Base-by-base conservation (phyloP, 495 filamentous ascomycete genomes). In the Gamarada debralockiae region DNA sequence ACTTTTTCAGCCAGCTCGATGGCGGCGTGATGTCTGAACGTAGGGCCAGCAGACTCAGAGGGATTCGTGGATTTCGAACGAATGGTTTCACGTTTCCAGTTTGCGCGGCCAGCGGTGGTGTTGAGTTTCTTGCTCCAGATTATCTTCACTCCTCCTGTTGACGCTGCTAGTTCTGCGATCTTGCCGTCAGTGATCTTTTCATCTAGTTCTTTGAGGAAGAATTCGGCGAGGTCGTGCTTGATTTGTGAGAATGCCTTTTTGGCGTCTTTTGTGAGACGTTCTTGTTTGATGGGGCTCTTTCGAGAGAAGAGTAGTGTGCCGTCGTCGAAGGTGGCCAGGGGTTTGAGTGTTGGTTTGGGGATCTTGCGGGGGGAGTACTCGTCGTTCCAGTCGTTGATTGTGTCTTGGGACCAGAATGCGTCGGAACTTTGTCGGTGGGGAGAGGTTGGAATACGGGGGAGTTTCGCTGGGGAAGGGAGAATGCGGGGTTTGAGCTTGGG, bases 1-100 rank as follows among this genome's bases (percentile, higher is more conserved):
- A 98, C 86, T 53, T 90, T 92, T 48, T 87, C 81, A 0, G 92
- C 87, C 3, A 98, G 79, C 58, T 97, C 92, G 63, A 98, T 97
- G 10, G 68, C 78, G 6, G 89, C 89, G 58, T 84, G 65, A 63
- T 96, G 89, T 25, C 74, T 72, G 52, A 72, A 56, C 21, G 45
- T 51, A 18, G 57, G 50, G 23, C 42, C 13, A 41, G 42, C 23
- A 3, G 48, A 42, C n/a, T 39, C 55, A 23, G 48, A 54, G 14
- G 47, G 40, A 25, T 31, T 56, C 17, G 48, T 56, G 23, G 49
- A 54, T 29, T 56, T 55, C 14, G 64, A 63, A 49, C 66, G 71
- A 3, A 79, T 62, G 18, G 71, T 76, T 61, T 85, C 84, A 18
- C 78, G 75, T 56, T 77, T 85, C 90, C 90, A 96, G 57, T 81